Base-by-base conservation (phyloP, 306 rosid genomes). In the Lupinus albus region DNA sequence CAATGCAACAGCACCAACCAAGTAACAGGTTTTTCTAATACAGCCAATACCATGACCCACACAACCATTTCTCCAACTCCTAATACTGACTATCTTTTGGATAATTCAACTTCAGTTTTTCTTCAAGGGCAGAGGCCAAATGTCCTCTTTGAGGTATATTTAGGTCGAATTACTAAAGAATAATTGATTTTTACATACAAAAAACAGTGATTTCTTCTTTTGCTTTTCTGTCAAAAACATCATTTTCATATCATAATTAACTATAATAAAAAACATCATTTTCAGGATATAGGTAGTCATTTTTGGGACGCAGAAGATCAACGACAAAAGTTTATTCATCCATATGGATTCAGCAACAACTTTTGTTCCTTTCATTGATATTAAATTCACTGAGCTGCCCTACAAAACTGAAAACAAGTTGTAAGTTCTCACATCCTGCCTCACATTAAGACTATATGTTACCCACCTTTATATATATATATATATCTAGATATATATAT, bases 301-400 rank as follows among this genome's bases (percentile, higher is more conserved):
- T 82, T 87, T 58, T 89, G 95, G 96, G 96, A 85, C 30, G 75
- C 46, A 68, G 92, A 87, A 70, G 95, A 89, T 17, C 96, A 87
- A 30, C 77, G 94, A 81, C 92, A 89, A 79, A 84, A 73, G 79
- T 75, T 83, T 85, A 86, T 84, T 68, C 77, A 69, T 82, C 81
- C 88, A 73, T 81, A 78, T 78, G 89, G 80, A 62, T 76, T 84
- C 81, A 77, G 64, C 82, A 77, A 71, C 88, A 85, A 85, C 76
- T 75, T 77, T 71, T 76, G 91, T 64, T 83, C 84, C 76, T 88
- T 85, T 84, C 83, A 84, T 72, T 84, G 79, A 77, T 77, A 38
- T 25, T 36, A 59, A 67, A 28, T 61, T 61, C 54, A 57, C 36
- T 10, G 4, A 18, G 70, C 74, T 77, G 70, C 72, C 77, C 82